Evolutionary conservation across 768 basidiomycete species (phyloP).

Genomic region (Agaricus blazei): DNA sequence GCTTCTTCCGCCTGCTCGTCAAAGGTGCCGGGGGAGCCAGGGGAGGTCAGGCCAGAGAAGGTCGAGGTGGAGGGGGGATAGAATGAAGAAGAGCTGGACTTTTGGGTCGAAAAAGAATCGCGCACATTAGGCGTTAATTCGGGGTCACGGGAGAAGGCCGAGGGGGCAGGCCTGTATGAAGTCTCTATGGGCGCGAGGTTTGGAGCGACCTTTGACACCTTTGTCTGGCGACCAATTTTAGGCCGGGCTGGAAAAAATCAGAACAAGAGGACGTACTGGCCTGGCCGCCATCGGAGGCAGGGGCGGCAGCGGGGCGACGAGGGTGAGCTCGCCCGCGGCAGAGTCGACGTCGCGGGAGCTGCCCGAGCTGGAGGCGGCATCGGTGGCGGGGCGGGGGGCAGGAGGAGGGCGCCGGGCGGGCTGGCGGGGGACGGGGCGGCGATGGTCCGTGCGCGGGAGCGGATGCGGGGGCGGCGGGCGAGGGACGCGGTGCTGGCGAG

Average conservation of each 20-base stretch:
- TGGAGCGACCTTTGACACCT: slow-evolving; percentile 26
- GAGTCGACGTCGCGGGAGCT: slow-evolving; percentile 16
- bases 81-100: slow-evolving; percentile 66
- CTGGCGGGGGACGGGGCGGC: slow-evolving; percentile 26
- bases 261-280: slow-evolving; percentile 27
- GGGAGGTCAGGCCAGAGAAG: slow-evolving; percentile 58
- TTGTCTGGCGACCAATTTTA: slow-evolving; percentile 23
- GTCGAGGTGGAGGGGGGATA: slow-evolving; percentile 73
- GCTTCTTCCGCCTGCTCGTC: slow-evolving; percentile 23
- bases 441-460: slow-evolving; percentile 50
- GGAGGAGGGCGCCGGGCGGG: slow-evolving; percentile 19
- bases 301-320: slow-evolving; percentile 22
- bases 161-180: slow-evolving; percentile 32
- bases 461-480: slow-evolving; percentile 46
- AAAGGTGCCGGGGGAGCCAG: slow-evolving; percentile 56
- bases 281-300: slow-evolving; percentile 22
- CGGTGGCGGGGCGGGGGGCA: slow-evolving; percentile 27
- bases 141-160: slow-evolving; percentile 47
- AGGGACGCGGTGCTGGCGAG: slow-evolving; percentile 46
- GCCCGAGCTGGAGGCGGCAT: background rate
- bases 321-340: slow-evolving; percentile 23
- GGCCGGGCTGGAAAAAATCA: slow-evolving; percentile 8
- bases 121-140: slow-evolving; percentile 42
- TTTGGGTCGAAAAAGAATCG: slow-evolving; percentile 57
- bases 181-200: slow-evolving; percentile 26